A percentile compares a stretch with the other conserved stretches of the same genome.
phyloP scores from a whole-genome alignment of 2,329 filamentous ascomycete species.

The Talaromyces verruculosus region DNA sequence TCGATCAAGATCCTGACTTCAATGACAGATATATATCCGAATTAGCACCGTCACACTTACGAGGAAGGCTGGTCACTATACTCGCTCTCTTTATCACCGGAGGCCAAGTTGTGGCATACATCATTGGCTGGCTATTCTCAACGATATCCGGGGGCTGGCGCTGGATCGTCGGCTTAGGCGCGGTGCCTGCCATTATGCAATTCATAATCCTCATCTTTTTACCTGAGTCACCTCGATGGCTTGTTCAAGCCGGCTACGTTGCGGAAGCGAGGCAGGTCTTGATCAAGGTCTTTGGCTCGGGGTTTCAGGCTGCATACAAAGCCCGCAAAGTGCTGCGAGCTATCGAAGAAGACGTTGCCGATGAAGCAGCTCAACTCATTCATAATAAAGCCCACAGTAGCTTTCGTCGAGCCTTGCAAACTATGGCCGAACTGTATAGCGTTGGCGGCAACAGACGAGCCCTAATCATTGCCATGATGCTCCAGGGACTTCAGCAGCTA shows the following conservation, averaged over 20 bases:
- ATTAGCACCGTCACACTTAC: slow-evolving; percentile 70
- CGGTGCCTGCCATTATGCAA: slow-evolving; percentile 72
- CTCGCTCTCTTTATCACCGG: slow-evolving; percentile 80
- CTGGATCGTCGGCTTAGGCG: slow-evolving; percentile 88
- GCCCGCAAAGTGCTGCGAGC: slow-evolving; percentile 63
- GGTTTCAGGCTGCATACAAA: slow-evolving; percentile 45
- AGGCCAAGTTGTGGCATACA: slow-evolving; percentile 85
- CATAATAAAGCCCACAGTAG: slow-evolving; percentile 29
- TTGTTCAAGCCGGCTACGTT: slow-evolving; percentile 67
- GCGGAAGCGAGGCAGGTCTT: slow-evolving; percentile 66
- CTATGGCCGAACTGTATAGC: slow-evolving; percentile 35
- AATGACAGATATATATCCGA: slow-evolving; percentile 72
- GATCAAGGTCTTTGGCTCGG: slow-evolving; percentile 59
- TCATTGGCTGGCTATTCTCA: slow-evolving; percentile 74
- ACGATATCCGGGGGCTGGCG: slow-evolving; percentile 70
- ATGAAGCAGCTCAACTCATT: slow-evolving; percentile 57
- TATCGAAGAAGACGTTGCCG: slow-evolving; percentile 73
- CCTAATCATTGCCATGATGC: slow-evolving; percentile 77
- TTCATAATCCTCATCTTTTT: slow-evolving; percentile 66
- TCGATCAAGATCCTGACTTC: neutral
- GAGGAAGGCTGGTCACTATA: slow-evolving; percentile 79
- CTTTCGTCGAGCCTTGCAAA: slow-evolving; percentile 30
- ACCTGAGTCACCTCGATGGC: slow-evolving; percentile 87
- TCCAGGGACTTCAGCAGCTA: slow-evolving; percentile 85
- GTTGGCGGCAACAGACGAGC: slow-evolving; percentile 62